Evolutionary conservation across 2,329 filamentous ascomycete genomes (phyloP), one percentile per base, ranked within the genome.

Genomic region (Gaeumannomyces tritici): DNA sequence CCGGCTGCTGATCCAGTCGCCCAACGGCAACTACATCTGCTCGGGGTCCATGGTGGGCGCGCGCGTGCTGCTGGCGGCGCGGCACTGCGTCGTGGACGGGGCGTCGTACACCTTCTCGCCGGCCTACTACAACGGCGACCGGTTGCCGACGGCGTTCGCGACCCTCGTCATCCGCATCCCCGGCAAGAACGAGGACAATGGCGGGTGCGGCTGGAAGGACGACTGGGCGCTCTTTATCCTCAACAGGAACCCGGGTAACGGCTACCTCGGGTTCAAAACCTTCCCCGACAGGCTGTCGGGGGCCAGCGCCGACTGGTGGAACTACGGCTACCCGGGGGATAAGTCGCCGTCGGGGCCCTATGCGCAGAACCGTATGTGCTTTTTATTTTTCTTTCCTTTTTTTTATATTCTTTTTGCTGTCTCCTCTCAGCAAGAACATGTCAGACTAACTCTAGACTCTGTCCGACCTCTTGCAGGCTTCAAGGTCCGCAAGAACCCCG

Each of bases 191-290:
- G 47, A 24, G 15, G 27, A 24, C 28, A 51, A 51, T 21, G 8
- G 9, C 29, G 28, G 47, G 15, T 61, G 59, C 59, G 28, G 18
- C 59, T 61, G 27, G 26, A 33, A 21, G 33, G 59, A 61, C 59
- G 59, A 61, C 59, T 61, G 59, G 59, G 59, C 47, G 24, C 47
- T 61, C 33, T 47, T 61, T 11, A 54, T 54, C 59, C 59, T 61
- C 7, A 33, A 55, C 59, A 28, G 26, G 42, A 8, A 26, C 42
- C 47, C 54, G 15, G 51, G 27, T 51, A 51, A 33, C 59, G 59
- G 59, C 27, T 61, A 61, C 51, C 59, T 61, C 27, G 59, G 59
- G 7, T 60, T 60, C 58, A 47, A 26, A 26, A 27, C 27, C 42
- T 60, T 60, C 27, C 27, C 58, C 24, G 58, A 60, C 58, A 26